Evolutionary conservation across 2,329 filamentous ascomycete species (phyloP).

Genomic region (Orbilia blumenaviensis): DNA sequence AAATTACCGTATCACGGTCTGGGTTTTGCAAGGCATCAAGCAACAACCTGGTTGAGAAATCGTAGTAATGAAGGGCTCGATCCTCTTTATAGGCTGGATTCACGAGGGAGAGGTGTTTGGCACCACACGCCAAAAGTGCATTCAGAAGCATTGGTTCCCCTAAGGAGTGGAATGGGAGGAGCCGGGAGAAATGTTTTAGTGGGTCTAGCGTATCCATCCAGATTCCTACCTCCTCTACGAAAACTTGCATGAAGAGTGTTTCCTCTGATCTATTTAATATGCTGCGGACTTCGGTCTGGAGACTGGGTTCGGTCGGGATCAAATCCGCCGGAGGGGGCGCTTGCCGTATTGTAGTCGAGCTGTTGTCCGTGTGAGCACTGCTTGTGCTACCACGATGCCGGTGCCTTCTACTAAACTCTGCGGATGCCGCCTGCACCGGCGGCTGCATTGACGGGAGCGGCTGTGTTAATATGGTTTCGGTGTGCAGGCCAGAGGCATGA

Average conservation of each 20-base stretch:
- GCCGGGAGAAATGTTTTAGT: conserved; percentile 83
- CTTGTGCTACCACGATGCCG: conserved; percentile 55
- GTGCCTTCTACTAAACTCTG: conserved; percentile 38
- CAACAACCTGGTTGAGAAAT: conserved; percentile 81
- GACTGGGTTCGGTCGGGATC: conserved; percentile 59
- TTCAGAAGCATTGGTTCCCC: conserved; percentile 88
- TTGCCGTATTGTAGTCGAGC: conserved; percentile 53
- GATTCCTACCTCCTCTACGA: conserved; percentile 85
- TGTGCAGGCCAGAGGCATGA: background rate
- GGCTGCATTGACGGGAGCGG: conserved; percentile 44
- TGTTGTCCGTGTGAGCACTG: conserved; percentile 52
- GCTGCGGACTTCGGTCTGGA: conserved; percentile 66
- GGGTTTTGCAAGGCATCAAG: conserved; percentile 82
- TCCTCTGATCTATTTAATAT: conserved; percentile 80
- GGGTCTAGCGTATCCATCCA: conserved; percentile 96
- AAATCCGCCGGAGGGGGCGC: conserved; percentile 56
- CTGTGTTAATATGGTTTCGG: conserved; percentile 32
- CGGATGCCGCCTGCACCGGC: conserved; percentile 16
- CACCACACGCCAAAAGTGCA: conserved; percentile 87
- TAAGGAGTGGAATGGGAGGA: conserved; percentile 83
- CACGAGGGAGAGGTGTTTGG: conserved; percentile 78
- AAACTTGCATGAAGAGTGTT: conserved; percentile 88
- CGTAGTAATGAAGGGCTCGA: conserved; percentile 83
- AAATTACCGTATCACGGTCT: conserved; percentile 82
- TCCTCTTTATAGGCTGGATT: conserved; percentile 77